A percentile compares a stretch with the other conserved stretches of the same genome.
Conservation (phyloP, 179 eudicot genomes). For the Dionaea muscipula region DNA sequence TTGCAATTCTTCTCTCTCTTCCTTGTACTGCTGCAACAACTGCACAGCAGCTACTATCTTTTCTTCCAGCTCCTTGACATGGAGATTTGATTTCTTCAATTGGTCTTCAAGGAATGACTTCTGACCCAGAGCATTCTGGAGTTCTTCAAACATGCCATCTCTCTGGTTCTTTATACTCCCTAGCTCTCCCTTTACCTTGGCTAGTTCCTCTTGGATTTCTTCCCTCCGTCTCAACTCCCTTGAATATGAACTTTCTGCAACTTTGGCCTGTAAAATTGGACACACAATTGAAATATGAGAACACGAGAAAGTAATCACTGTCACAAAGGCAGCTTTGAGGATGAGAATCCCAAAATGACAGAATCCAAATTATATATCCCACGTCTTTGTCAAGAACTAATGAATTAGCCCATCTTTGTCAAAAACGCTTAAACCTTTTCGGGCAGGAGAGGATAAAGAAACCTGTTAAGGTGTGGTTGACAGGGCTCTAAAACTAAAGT, state of each 20-base stretch:
- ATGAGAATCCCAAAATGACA: background rate
- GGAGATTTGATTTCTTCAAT: conserved; percentile 33
- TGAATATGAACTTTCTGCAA: conserved; percentile 32
- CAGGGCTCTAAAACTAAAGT: too few relatives aligned
- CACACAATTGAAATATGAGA: conserved; percentile 2
- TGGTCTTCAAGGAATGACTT: conserved; percentile 39
- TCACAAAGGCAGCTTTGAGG: background rate
- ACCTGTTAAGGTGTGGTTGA: too few relatives aligned
- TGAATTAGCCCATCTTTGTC: too few relatives aligned
- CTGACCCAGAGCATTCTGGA: conserved; percentile 32
- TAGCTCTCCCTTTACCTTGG: conserved; percentile 33
- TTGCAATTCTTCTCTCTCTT: conserved; percentile 56
- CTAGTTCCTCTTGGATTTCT: conserved; percentile 41
- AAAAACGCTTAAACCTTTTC: too few relatives aligned
- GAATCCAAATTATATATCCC: too few relatives aligned
- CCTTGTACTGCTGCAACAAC: conserved; percentile 49
- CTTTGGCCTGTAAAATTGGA: conserved; percentile 37
- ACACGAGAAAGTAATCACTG: background rate
- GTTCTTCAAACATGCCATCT: conserved; percentile 30
- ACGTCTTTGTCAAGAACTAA: too few relatives aligned
- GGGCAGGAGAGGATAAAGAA: too few relatives aligned
- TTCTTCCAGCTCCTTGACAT: conserved; percentile 48
- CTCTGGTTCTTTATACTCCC: conserved; percentile 27
- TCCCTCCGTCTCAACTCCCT: conserved; percentile 41
- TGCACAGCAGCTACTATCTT: conserved; percentile 53